These are phyloP conservation scores for Quercus tomentella DNA, from an alignment of 331 rosid species.

Conservation along the genomic window DNA sequence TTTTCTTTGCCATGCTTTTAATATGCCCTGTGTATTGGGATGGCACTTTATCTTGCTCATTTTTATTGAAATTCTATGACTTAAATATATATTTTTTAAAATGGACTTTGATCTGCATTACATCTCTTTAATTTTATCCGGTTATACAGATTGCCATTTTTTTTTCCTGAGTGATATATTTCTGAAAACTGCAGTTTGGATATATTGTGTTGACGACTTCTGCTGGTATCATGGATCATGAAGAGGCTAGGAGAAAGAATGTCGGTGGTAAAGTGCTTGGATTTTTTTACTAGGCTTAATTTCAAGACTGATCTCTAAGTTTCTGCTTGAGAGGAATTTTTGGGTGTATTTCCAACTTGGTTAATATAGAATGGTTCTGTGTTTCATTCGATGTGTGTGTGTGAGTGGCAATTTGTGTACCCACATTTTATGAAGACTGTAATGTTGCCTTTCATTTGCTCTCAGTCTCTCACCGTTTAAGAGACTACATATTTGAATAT, in stretches of 20 bases:
- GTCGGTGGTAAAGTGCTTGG: constrained; percentile 35
- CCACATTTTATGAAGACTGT: not conserved
- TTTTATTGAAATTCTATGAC: too few species aligned
- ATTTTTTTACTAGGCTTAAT: constrained; percentile 16
- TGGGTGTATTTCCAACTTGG: not conserved
- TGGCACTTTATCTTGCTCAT: too few species aligned
- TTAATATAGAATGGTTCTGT: not conserved
- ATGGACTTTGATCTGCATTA: not conserved
- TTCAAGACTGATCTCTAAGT: not conserved
- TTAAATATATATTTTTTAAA: not conserved
- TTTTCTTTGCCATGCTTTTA: too few species aligned
- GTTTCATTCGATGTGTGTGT: not conserved
- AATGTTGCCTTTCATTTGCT: not conserved
- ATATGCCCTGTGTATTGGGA: too few species aligned
- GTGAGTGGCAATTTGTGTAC: not conserved
- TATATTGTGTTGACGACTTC: constrained; percentile 28
- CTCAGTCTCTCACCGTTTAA: too few species aligned
- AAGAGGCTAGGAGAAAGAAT: constrained; percentile 29
- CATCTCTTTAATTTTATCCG: not conserved
- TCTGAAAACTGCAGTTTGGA: constrained; percentile 17
- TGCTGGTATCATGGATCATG: constrained; percentile 35
- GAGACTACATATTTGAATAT: not conserved
- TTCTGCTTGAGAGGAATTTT: not conserved
- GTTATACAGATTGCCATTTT: not conserved
- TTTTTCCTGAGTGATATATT: not conserved